These are phyloP conservation scores for Pichia sp. DNA, from an alignment of 1,139 yeast genomes.

Conservation along the genomic window DNA sequence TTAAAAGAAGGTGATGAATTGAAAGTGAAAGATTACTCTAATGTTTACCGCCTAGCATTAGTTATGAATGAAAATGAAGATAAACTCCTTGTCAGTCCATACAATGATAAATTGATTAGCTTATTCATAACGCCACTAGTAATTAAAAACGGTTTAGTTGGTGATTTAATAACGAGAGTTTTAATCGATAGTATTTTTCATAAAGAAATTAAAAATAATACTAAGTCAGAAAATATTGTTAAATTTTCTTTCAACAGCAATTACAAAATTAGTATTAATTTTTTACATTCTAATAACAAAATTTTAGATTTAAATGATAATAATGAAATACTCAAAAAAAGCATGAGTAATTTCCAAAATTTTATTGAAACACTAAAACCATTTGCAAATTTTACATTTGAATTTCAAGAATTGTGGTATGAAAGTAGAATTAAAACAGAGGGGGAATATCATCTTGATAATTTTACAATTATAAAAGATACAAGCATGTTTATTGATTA, in stretches of 20 bases:
- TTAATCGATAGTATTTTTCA: constrained; percentile 36
- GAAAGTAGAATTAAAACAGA: constrained; percentile 22
- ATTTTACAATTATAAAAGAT: constrained; percentile 28
- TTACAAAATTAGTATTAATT: constrained; percentile 47
- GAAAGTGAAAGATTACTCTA: constrained; percentile 9
- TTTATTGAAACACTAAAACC: constrained; percentile 39
- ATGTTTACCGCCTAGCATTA: constrained; percentile 26
- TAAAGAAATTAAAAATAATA: constrained; percentile 30
- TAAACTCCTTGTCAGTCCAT: constrained; percentile 34
- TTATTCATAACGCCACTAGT: constrained; percentile 31
- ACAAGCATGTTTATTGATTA: constrained; percentile 68
- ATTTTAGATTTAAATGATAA: constrained; percentile 46
- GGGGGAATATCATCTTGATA: constrained; percentile 7
- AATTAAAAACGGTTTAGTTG: constrained; percentile 31
- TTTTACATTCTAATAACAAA: constrained; percentile 49
- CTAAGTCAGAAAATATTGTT: constrained; percentile 8
- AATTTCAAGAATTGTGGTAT: constrained; percentile 73
- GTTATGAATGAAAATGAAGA: constrained; percentile 26
- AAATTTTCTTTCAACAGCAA: constrained; percentile 22
- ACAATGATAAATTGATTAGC: constrained; percentile 29
- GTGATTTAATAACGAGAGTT: constrained; percentile 33
- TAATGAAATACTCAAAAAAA: constrained; percentile 34
- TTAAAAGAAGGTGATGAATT: constrained; percentile 11
- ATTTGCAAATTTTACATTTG: constrained; percentile 66
- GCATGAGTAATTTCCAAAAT: constrained; percentile 40